Conservation (phyloP, 352 stramenopile species). For the Pythium apleroticum region DNA sequence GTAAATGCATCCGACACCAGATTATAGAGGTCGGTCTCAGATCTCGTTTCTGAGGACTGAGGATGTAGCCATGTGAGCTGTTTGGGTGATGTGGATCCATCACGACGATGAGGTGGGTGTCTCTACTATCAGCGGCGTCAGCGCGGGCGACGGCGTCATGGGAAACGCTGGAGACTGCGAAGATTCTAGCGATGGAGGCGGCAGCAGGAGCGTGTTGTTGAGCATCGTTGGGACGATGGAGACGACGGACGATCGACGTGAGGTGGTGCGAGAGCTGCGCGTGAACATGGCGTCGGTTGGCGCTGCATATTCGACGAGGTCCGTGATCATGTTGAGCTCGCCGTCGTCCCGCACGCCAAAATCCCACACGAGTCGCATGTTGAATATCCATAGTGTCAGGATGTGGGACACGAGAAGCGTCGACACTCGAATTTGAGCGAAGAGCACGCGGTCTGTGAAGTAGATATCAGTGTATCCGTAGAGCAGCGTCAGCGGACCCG, state of each 20-base stretch:
- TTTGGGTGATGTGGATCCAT: too few species aligned
- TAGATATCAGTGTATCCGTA: conserved; percentile 27
- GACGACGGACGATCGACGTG: background rate
- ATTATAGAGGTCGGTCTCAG: background rate
- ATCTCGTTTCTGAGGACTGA: conserved; percentile 3
- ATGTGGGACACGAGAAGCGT: conserved; percentile 28
- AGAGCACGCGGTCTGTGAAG: conserved; percentile 13
- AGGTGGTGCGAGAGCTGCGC: background rate
- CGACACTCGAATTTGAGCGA: conserved; percentile 5
- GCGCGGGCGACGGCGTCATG: background rate
- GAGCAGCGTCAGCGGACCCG: conserved; percentile 25
- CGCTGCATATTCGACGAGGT: conserved; percentile 28
- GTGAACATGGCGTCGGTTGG: background rate
- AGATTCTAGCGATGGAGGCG: background rate
- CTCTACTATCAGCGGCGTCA: background rate
- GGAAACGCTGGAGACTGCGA: background rate
- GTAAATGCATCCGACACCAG: background rate
- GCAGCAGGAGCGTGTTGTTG: background rate
- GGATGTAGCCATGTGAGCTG: background rate
- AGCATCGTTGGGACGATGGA: background rate
- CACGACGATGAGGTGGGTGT: background rate
- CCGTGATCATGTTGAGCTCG: conserved; percentile 33
- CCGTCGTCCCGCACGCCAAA: conserved; percentile 29
- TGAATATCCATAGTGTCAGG: conserved; percentile 32
- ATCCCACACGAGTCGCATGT: conserved; percentile 31